phyloP scores from a whole-genome alignment of 2,329 filamentous ascomycete genomes.

The Pyricularia sp. region DNA sequence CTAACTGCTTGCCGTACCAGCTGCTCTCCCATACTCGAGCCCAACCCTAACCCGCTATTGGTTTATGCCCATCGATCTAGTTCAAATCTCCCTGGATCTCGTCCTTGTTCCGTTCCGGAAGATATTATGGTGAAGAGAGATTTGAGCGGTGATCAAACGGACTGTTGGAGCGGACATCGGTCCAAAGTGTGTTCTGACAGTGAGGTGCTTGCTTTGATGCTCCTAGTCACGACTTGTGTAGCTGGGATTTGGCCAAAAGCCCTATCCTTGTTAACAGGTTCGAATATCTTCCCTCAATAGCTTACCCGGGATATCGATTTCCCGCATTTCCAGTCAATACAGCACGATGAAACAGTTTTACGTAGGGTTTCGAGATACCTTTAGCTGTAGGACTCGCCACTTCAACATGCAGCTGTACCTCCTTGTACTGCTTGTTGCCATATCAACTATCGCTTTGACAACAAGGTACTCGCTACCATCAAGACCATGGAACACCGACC shows the following conservation, averaged over 20 bases:
- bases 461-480: conserved; percentile 20
- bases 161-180: no score
- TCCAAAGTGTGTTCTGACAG: background rate
- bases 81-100: background rate
- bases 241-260: background rate
- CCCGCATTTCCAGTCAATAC: no score
- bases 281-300: no score
- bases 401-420: conserved; percentile 10
- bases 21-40: background rate
- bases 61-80: background rate
- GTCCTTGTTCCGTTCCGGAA: background rate
- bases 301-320: no score
- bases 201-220: background rate
- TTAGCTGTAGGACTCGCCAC: background rate
- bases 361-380: no score
- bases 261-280: background rate
- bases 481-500: conserved; percentile 17
- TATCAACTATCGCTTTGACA: conserved; percentile 29
- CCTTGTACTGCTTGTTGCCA: conserved; percentile 15
- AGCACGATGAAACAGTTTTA: no score
- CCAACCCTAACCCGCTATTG: background rate
- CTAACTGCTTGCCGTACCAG: background rate
- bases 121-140: background rate
- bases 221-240: background rate
- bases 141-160: background rate